A percentile compares a stretch with the other conserved stretches of the same genome.
Conservation (phyloP, 352 stramenopile genomes). For the Globisporangium irregulare region DNA sequence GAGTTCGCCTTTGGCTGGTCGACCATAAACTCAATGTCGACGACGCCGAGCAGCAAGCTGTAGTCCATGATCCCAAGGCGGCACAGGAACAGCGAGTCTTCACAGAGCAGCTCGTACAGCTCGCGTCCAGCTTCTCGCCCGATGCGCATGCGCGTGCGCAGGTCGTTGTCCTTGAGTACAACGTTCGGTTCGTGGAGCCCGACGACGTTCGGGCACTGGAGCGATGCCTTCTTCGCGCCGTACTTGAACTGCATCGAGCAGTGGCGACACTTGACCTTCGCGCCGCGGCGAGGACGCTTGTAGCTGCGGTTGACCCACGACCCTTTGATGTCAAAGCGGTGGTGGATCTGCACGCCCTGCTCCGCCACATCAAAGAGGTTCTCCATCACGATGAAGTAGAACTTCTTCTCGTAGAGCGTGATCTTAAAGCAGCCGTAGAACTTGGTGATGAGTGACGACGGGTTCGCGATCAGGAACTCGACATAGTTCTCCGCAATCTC, state of each 20-base stretch:
- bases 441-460: slow-evolving; percentile 79
- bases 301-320: slow-evolving; percentile 90
- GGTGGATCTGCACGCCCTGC: slow-evolving; percentile 71
- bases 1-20: slow-evolving; percentile 34
- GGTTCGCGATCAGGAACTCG: slow-evolving; percentile 79
- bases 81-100: slow-evolving; percentile 78
- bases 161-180: slow-evolving; percentile 86
- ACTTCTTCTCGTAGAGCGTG: slow-evolving; percentile 86
- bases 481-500: slow-evolving; percentile 84
- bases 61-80: slow-evolving; percentile 90
- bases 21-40: slow-evolving; percentile 81
- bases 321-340: slow-evolving; percentile 90
- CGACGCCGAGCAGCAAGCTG: slow-evolving; percentile 83
- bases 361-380: slow-evolving; percentile 86
- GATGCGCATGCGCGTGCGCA: slow-evolving; percentile 82
- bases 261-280: slow-evolving; percentile 82
- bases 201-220: slow-evolving; percentile 81
- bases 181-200: slow-evolving; percentile 81
- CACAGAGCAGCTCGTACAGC: slow-evolving; percentile 61
- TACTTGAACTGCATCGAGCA: slow-evolving; percentile 87
- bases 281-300: slow-evolving; percentile 63
- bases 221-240: slow-evolving; percentile 52
- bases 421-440: slow-evolving; percentile 91
- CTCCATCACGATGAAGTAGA: slow-evolving; percentile 93
- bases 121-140: slow-evolving; percentile 44